phyloP scores from a whole-genome alignment of 2,329 filamentous ascomycete genomes.

The Hymenoscyphus albidus region DNA sequence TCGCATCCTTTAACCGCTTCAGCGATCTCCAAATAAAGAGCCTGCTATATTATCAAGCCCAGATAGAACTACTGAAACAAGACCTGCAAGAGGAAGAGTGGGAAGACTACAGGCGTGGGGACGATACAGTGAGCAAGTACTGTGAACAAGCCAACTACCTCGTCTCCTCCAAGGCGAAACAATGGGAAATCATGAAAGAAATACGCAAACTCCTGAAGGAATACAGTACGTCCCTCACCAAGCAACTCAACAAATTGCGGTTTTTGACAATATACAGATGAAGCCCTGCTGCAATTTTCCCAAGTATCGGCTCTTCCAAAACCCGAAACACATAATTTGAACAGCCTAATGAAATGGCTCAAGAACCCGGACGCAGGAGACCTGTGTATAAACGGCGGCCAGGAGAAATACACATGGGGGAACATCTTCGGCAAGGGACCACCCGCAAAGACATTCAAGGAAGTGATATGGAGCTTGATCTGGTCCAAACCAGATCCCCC shows the following conservation, averaged over 20 bases:
- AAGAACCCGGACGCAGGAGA: background rate
- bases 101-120: conserved; percentile 5
- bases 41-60: conserved; percentile 16
- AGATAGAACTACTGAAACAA: conserved; percentile 6
- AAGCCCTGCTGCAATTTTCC: conserved; percentile 13
- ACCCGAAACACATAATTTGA: conserved; percentile 10
- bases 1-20: conserved; percentile 12
- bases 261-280: conserved; percentile 4
- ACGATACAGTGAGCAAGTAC: background rate
- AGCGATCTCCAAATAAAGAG: conserved; percentile 15
- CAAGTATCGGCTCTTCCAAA: conserved; percentile 14
- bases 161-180: background rate
- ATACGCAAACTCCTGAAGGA: conserved; percentile 12
- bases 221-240: conserved; percentile 10
- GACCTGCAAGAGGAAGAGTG: conserved; percentile 7
- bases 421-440: background rate
- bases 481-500: conserved; percentile 2
- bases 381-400: conserved; percentile 7
- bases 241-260: background rate
- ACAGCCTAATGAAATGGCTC: conserved; percentile 11
- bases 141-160: conserved; percentile 1
- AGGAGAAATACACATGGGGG: conserved; percentile 10
- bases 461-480: conserved; percentile 9
- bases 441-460: background rate
- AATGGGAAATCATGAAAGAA: conserved; percentile 2